Evolutionary conservation across 768 basidiomycete species (phyloP), one percentile per base, ranked within the genome.

Genomic region (Suillus sp.): DNA sequence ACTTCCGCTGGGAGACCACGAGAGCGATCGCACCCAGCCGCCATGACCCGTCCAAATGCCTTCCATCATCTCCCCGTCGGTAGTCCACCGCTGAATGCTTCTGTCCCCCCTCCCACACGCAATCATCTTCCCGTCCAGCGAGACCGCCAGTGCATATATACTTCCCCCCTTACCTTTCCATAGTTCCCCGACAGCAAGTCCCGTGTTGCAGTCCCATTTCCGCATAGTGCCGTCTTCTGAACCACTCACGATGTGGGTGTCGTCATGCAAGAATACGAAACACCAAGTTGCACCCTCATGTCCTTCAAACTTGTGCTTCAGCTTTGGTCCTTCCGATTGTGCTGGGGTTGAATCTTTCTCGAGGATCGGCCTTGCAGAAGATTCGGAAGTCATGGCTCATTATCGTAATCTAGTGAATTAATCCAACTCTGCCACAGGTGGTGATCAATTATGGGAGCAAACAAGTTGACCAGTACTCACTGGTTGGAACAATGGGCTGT

Each of bases 281-380:
- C 2, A 1, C 18, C 32, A 2, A 11, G 22, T 54, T 5, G 0
- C 1, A 1, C 1, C 6, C 25, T n/a, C 2, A 1, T 34, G 53
- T 4, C 32, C n/a, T 9, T 54, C 20, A 18, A 54, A 54, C 0
- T 1, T 20, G n/a, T 54, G 11, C 11, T 35, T 53, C 18, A 8
- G 27, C 30, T 4, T 47, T 47, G 4, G n/a, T 47, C n/a, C 3
- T 47, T 5, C 7, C 3, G 7, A 51, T 51, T 32, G 16, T 4
- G 16, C 4, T 53, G 16, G 14, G 16, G 6, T 16, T 50, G 27
- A 50, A 18, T 1, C 48, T 50, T 50, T 27, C 16, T 50, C 7
- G 8, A 18, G 48, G 16, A 16, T 18, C 27, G 4, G 32, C 13
- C 1, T 32, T n/a, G 20, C 51, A 34, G 11, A 30, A 1, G 9